phyloP scores from a whole-genome alignment of 495 filamentous ascomycete genomes.

The Podospora tetraspora region DNA sequence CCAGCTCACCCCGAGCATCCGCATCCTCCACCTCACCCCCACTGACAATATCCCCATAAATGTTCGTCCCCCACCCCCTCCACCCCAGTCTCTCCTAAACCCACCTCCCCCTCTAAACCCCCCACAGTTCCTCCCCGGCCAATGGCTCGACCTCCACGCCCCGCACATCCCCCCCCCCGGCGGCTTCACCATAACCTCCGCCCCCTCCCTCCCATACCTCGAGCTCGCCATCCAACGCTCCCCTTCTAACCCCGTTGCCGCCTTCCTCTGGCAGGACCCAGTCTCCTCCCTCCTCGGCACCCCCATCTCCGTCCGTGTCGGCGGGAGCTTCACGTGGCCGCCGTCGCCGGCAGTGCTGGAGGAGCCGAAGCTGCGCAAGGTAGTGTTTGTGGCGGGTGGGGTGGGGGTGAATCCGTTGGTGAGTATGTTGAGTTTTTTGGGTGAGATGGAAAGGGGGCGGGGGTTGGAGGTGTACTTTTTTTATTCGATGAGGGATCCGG shows the following conservation, averaged over 20 bases:
- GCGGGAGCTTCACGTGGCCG: constrained; percentile 77
- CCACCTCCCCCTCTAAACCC: background rate
- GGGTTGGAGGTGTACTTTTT: constrained; percentile 32
- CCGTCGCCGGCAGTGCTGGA: constrained; percentile 55
- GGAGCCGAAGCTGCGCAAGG: constrained; percentile 46
- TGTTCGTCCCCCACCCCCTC: constrained; percentile 12
- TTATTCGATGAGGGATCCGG: constrained; percentile 38
- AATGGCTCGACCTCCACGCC: constrained; percentile 85
- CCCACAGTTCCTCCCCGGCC: constrained; percentile 70
- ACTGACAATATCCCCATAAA: constrained; percentile 17
- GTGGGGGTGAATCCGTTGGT: constrained; percentile 73
- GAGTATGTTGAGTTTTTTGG: too few relatives aligned
- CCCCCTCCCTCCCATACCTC: constrained; percentile 46
- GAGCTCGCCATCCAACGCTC: constrained; percentile 30
- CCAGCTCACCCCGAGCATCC: constrained; percentile 32
- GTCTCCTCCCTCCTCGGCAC: constrained; percentile 49
- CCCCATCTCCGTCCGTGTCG: constrained; percentile 61
- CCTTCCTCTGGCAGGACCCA: constrained; percentile 63
- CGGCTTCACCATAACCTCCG: constrained; percentile 83
- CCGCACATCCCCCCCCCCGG: constrained; percentile 62
- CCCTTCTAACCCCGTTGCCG: constrained; percentile 46
- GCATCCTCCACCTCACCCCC: constrained; percentile 36
- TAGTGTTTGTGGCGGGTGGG: constrained; percentile 74
- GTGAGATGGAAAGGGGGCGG: too few relatives aligned
- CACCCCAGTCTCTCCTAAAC: background rate